Conservation (phyloP, 192 early-diverging fungal species). For the Diversispora epigaea region DNA sequence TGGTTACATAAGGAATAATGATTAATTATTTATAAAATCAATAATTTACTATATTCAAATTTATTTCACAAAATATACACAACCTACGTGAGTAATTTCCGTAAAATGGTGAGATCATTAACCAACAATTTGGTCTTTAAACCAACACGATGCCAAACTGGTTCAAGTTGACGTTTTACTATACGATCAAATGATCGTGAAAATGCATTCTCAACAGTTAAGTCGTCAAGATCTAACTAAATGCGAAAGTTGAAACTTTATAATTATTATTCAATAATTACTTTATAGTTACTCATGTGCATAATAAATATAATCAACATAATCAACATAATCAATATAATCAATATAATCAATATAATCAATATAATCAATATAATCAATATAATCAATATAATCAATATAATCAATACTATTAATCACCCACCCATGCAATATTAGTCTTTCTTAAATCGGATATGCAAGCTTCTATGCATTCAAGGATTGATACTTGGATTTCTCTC, state of each 20-base stretch:
- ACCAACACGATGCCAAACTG: constrained; percentile 84
- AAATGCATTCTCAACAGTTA: constrained; percentile 85
- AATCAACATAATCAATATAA: too few species aligned
- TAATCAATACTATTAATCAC: constrained; percentile 20
- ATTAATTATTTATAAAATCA: not conserved
- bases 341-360: too few species aligned
- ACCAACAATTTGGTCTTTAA: constrained; percentile 73
- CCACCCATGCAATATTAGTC: not conserved
- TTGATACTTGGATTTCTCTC: constrained; percentile 76
- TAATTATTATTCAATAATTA: too few species aligned
- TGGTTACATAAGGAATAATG: not conserved
- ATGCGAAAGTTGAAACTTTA: not conserved
- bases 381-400: constrained; percentile 54
- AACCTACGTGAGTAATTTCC: constrained; percentile 61
- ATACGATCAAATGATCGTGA: constrained; percentile 83
- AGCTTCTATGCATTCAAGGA: constrained; percentile 59
- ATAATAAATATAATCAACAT: constrained; percentile 61
- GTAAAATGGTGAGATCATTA: constrained; percentile 68
- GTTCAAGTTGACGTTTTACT: constrained; percentile 73
- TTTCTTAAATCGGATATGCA: not conserved
- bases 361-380: too few species aligned
- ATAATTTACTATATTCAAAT: not conserved
- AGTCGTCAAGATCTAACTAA: constrained; percentile 6
- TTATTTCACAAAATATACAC: constrained; percentile 1
- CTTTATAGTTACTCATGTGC: too few species aligned